Conservation (phyloP, 768 basidiomycete genomes). For the Collybia nuda region DNA sequence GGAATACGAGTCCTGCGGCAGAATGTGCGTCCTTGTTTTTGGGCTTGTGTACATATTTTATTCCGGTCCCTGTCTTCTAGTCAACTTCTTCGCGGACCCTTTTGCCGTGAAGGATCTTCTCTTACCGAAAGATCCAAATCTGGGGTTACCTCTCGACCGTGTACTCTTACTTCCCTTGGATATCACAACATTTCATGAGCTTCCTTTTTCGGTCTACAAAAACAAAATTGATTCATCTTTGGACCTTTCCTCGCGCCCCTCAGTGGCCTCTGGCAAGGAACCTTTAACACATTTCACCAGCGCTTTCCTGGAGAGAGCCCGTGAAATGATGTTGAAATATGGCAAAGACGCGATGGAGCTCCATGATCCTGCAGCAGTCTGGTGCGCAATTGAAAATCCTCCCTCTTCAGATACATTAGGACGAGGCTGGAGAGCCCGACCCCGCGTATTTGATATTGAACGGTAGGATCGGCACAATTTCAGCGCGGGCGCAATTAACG, state of each 20-base stretch:
- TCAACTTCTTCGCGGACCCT: conserved; percentile 88
- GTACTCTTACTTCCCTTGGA: conserved; percentile 78
- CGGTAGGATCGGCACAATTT: conserved; percentile 39
- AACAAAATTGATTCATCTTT: conserved; percentile 63
- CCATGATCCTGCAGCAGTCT: conserved; percentile 88
- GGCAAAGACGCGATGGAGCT: conserved; percentile 88
- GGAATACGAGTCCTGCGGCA: conserved; percentile 78
- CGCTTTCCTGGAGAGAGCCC: conserved; percentile 71
- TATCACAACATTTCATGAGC: conserved; percentile 76
- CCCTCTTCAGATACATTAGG: conserved; percentile 37
- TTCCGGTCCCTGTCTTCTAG: conserved; percentile 30
- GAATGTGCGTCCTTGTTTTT: conserved; percentile 57
- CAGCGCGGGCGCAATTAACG: neutral
- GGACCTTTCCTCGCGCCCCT: conserved; percentile 46
- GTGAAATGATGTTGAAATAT: conserved; percentile 75
- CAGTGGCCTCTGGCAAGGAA: conserved; percentile 43
- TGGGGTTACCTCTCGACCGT: conserved; percentile 60
- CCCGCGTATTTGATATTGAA: conserved; percentile 67
- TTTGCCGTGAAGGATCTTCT: conserved; percentile 76
- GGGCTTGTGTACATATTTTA: conserved; percentile 2
- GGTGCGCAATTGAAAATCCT: conserved; percentile 80
- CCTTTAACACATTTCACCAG: conserved; percentile 78
- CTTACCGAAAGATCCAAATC: conserved; percentile 32
- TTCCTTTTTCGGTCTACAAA: conserved; percentile 69
- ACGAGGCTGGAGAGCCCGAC: conserved; percentile 55